These are phyloP conservation scores for Fusarium verrucosum DNA, from an alignment of 2,329 filamentous ascomycete genomes.

Conservation along the genomic window DNA sequence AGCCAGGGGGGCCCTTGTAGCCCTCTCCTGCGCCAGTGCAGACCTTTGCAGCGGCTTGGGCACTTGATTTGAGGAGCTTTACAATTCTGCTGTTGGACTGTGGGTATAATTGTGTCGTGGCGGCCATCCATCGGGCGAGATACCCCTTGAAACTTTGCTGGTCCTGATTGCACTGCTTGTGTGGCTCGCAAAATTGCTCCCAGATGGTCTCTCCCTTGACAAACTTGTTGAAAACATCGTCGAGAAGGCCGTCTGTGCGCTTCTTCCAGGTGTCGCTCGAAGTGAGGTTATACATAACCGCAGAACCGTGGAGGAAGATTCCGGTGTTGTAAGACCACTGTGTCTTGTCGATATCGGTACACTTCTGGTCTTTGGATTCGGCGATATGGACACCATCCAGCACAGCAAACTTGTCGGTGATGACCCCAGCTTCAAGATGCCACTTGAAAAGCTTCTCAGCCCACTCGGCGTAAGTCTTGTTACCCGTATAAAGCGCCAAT, in stretches of 20 bases:
- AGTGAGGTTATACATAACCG: slow-evolving; percentile 72
- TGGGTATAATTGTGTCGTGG: slow-evolving; percentile 64
- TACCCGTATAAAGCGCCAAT: slow-evolving; percentile 80
- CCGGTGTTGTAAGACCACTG: slow-evolving; percentile 78
- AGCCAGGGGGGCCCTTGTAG: slow-evolving; percentile 64
- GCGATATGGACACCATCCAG: slow-evolving; percentile 58
- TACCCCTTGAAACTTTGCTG: slow-evolving; percentile 82
- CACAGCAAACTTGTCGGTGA: slow-evolving; percentile 64
- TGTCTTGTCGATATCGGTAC: slow-evolving; percentile 64
- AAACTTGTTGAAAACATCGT: slow-evolving; percentile 63
- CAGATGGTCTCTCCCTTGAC: slow-evolving; percentile 63
- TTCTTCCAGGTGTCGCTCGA: slow-evolving; percentile 62
- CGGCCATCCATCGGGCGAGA: slow-evolving; percentile 71
- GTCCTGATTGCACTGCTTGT: slow-evolving; percentile 71
- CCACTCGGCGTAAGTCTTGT: slow-evolving; percentile 81
- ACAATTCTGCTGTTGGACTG: slow-evolving; percentile 60
- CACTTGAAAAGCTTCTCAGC: slow-evolving; percentile 76
- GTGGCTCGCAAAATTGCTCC: slow-evolving; percentile 73
- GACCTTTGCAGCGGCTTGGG: slow-evolving; percentile 60
- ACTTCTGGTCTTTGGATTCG: slow-evolving; percentile 54
- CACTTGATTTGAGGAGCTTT: slow-evolving; percentile 61
- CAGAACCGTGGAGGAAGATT: slow-evolving; percentile 69
- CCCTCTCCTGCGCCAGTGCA: slow-evolving; percentile 57
- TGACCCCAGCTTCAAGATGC: slow-evolving; percentile 65
- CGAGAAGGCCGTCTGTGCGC: slow-evolving; percentile 67